Evolutionary conservation across 2,329 filamentous ascomycete species (phyloP).

Genomic region (Penicillium thymicola): DNA sequence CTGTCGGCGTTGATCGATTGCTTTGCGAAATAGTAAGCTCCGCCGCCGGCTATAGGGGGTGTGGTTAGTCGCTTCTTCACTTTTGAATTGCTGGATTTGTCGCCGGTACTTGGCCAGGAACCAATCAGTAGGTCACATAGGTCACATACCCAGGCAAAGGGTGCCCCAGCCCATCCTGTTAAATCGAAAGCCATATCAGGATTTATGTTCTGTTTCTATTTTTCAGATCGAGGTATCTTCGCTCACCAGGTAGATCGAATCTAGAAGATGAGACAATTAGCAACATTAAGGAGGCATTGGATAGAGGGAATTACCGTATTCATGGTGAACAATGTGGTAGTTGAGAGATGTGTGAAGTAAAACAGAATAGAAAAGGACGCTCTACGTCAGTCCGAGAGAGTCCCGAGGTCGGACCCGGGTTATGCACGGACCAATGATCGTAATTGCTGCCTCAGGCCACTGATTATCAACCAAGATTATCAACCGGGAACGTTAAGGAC

Average conservation of each 20-base stretch:
- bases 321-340: constrained; percentile 36
- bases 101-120: background rate
- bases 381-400: constrained; percentile 19
- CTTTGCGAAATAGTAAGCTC: constrained; percentile 96
- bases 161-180: constrained; percentile 86
- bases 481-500: too few relatives aligned
- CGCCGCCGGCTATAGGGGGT: constrained; percentile 66
- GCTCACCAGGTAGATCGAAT: constrained; percentile 58
- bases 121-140: constrained; percentile 27
- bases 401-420: background rate
- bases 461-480: constrained; percentile 2
- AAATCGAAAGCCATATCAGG: constrained; percentile 17
- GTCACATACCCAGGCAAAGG: constrained; percentile 70
- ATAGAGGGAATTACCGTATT: constrained; percentile 48
- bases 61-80: constrained; percentile 2
- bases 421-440: constrained; percentile 8
- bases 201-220: background rate
- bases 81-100: too few relatives aligned
- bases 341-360: constrained; percentile 2
- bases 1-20: constrained; percentile 89
- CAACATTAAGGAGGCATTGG: background rate
- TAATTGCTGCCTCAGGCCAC: constrained; percentile 26
- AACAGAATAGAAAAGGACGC: constrained; percentile 9
- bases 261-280: constrained; percentile 33
- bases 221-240: constrained; percentile 1